Conservation (phyloP, 768 basidiomycete species). For the Auricularia sp. region DNA sequence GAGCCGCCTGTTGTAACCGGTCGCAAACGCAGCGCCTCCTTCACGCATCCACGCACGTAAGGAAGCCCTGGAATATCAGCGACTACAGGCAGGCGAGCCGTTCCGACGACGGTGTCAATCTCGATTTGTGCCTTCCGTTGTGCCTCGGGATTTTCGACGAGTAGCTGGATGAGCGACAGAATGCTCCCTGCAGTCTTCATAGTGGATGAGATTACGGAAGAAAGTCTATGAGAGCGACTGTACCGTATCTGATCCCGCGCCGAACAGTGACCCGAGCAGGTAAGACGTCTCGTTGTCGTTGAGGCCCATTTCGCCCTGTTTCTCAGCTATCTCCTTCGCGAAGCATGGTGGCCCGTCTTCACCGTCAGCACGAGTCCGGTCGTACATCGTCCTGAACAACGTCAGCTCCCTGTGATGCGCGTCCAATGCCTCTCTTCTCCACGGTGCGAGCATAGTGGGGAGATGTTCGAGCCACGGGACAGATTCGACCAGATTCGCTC, state of each 20-base stretch:
- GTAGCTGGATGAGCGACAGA: slow-evolving; percentile 46
- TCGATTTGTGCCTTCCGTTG: slow-evolving; percentile 45
- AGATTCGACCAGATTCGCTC: slow-evolving; percentile 26
- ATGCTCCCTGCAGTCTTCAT: slow-evolving; percentile 45
- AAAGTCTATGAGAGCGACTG: background rate
- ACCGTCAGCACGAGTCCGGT: slow-evolving; percentile 31
- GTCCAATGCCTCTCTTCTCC: slow-evolving; percentile 43
- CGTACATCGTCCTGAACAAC: slow-evolving; percentile 45
- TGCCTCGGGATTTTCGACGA: slow-evolving; percentile 44
- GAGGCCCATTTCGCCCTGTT: slow-evolving; percentile 42
- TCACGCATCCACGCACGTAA: slow-evolving; percentile 31
- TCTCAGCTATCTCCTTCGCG: slow-evolving; percentile 47
- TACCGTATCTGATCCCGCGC: slow-evolving; percentile 55
- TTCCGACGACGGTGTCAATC: slow-evolving; percentile 42
- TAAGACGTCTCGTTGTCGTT: slow-evolving; percentile 51
- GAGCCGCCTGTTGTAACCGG: slow-evolving; percentile 35
- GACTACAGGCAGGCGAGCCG: slow-evolving; percentile 32
- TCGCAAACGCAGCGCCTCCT: slow-evolving; percentile 34
- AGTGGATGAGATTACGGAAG: background rate
- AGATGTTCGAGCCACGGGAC: slow-evolving; percentile 19
- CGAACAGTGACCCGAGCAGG: slow-evolving; percentile 55
- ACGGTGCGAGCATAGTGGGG: slow-evolving; percentile 47
- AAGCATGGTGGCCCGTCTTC: slow-evolving; percentile 33
- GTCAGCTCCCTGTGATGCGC: slow-evolving; percentile 48
- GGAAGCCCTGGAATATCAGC: slow-evolving; percentile 28